Percentiles rank a stretch among this genome's conserved stretches.
These are phyloP conservation scores for Fusarium globosum DNA, from an alignment of 2,329 filamentous ascomycete species.

Conservation along the genomic window DNA sequence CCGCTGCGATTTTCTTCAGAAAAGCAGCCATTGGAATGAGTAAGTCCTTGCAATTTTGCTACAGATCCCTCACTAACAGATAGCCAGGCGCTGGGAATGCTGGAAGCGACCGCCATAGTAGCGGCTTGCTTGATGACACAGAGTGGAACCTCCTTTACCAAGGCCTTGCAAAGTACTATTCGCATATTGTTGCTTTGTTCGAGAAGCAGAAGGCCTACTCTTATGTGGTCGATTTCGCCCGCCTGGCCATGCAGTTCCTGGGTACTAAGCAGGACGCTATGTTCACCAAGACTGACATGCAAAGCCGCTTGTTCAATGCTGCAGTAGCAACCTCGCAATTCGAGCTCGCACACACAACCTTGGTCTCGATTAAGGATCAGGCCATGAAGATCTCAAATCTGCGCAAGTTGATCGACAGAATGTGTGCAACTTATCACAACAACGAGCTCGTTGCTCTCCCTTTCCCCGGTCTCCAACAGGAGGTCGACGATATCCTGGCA, in stretches of 20 bases:
- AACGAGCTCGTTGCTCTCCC: conserved; percentile 79
- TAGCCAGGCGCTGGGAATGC: conserved; percentile 58
- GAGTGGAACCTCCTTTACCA: conserved; percentile 77
- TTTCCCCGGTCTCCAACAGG: conserved; percentile 79
- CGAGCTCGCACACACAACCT: conserved; percentile 82
- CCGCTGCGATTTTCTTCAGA: conserved; percentile 80
- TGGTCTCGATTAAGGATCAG: conserved; percentile 77
- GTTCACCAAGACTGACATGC: conserved; percentile 73
- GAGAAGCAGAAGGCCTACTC: conserved; percentile 82
- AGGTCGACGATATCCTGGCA: conserved; percentile 82
- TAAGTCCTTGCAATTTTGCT: conserved; percentile 59
- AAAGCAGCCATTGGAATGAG: conserved; percentile 86
- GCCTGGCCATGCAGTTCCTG: conserved; percentile 76
- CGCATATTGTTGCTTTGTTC: conserved; percentile 85
- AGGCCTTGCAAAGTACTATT: conserved; percentile 85
- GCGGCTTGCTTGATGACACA: conserved; percentile 77
- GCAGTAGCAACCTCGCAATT: conserved; percentile 83
- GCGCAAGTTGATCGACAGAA: conserved; percentile 73
- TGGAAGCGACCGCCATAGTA: conserved; percentile 65
- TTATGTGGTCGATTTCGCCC: conserved; percentile 85
- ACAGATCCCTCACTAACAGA: conserved; percentile 42
- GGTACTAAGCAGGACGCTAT: conserved; percentile 46
- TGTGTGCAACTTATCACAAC: conserved; percentile 75
- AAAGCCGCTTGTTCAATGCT: conserved; percentile 85
- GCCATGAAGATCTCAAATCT: conserved; percentile 79